These are phyloP conservation scores for Phyllosticta ampelicida DNA, from an alignment of 2,329 filamentous ascomycete species.

Conservation along the genomic window DNA sequence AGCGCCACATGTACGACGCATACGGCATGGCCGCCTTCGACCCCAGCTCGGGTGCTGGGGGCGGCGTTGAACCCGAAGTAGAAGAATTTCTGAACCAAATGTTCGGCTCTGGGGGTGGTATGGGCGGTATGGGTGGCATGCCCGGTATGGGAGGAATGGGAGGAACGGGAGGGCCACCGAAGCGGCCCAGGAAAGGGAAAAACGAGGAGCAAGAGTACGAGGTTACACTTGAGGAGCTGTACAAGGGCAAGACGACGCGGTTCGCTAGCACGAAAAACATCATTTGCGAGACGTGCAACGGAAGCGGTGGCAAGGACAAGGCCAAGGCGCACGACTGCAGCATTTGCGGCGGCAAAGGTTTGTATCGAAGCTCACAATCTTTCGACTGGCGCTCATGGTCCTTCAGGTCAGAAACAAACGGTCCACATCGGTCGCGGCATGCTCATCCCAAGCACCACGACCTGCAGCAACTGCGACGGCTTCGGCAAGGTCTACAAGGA, in stretches of 20 bases:
- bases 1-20: slow-evolving; percentile 80
- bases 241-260: slow-evolving; percentile 97
- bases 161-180: slow-evolving; percentile 39
- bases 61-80: slow-evolving; percentile 62
- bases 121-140: slow-evolving; percentile 49
- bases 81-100: slow-evolving; percentile 91
- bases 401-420: slow-evolving; percentile 44
- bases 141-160: slow-evolving; percentile 48
- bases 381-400: slow-evolving; percentile 14
- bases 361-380: slow-evolving; percentile 10
- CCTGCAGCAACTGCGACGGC: slow-evolving; percentile 75
- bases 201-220: slow-evolving; percentile 88
- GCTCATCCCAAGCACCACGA: slow-evolving; percentile 66
- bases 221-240: slow-evolving; percentile 85
- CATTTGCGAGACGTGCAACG: slow-evolving; percentile 77
- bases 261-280: slow-evolving; percentile 94
- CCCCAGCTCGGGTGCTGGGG: slow-evolving; percentile 55
- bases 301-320: slow-evolving; percentile 82
- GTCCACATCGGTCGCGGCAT: slow-evolving; percentile 35
- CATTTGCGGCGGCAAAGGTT: slow-evolving; percentile 69
- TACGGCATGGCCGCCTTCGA: slow-evolving; percentile 97
- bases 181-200: slow-evolving; percentile 54
- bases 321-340: slow-evolving; percentile 75
- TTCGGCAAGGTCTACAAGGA: slow-evolving; percentile 83
- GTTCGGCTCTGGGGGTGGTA: slow-evolving; percentile 62